Evolutionary conservation across 176 grass and related monocot genomes (phyloP).

Genomic region (Eragrostis curvula): DNA sequence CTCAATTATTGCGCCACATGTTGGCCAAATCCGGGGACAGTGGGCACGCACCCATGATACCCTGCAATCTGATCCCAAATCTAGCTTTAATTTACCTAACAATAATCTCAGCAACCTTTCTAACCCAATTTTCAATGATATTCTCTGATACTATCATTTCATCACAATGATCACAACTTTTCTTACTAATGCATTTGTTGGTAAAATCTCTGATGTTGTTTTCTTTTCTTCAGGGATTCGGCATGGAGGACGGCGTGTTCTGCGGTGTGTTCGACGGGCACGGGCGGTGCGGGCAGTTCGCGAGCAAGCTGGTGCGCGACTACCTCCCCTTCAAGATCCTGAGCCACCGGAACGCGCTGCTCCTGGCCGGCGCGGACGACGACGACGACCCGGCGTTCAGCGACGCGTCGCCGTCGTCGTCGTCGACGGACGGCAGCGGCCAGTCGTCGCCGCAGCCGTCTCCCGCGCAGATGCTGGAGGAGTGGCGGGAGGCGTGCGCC

Average conservation of each 20-base stretch:
- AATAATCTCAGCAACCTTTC: slow-evolving; percentile 24
- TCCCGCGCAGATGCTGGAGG: slow-evolving; percentile 64
- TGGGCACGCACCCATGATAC: background rate
- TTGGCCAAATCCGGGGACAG: background rate
- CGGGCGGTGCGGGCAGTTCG: slow-evolving; percentile 63
- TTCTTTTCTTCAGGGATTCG: slow-evolving; percentile 61
- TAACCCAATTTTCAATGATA: background rate
- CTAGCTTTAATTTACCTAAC: background rate
- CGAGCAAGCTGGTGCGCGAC: slow-evolving; percentile 80
- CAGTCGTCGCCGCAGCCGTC: slow-evolving; percentile 31
- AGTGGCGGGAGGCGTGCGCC: slow-evolving; percentile 75
- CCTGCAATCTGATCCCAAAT: slow-evolving; percentile 1
- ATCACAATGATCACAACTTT: background rate
- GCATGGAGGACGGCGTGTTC: slow-evolving; percentile 86
- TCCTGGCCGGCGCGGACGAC: slow-evolving; percentile 36
- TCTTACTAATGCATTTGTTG: background rate
- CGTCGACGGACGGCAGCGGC: slow-evolving; percentile 37
- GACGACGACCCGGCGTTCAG: slow-evolving; percentile 41
- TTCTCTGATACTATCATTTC: background rate
- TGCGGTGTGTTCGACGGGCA: slow-evolving; percentile 98
- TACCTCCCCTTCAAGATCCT: slow-evolving; percentile 82
- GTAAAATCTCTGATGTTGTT: background rate
- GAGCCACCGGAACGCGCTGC: slow-evolving; percentile 62
- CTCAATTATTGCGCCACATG: slow-evolving; percentile 23
- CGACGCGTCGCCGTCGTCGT: slow-evolving; percentile 38